Evolutionary conservation across 1,139 yeast species (phyloP), one percentile per base, ranked within the genome.

Genomic region (Taiozyma sp.): DNA sequence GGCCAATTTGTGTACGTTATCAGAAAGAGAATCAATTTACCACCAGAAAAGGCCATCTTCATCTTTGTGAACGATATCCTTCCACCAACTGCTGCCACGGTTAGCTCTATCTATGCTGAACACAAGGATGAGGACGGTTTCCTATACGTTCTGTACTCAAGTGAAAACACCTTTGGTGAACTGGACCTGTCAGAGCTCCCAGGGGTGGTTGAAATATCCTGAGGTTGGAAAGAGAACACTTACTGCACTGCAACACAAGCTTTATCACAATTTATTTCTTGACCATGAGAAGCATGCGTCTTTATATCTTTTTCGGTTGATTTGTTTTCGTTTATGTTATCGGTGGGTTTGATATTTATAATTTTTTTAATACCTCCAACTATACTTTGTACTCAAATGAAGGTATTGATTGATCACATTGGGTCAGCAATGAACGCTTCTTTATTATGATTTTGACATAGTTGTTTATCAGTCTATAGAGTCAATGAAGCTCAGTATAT

Each of bases 41-140:
- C 97, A 45, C 89, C 97, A 43, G 99, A 93, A 71, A 92, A 93
- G 84, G 99, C 99, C 46, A 92, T 93, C 60, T 93, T 93, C 71
- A 91, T 93, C 61, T 93, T 93, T 70, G 96, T 93, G 56, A 92
- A 93, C 67, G 99, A 93, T 68, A 92, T 93, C 54, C 79, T 93
- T 63, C 99, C 99, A 24, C 98, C 98, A 47, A 93, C 99, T 3
- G 97, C 98, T 24, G 96, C 98, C 29, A 80, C 93, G 63, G 91
- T 93, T 92, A 87, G 96, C 62, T 81, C 93, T 30, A 87, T 93
- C 57, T 93, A 93, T 67, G 96, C 91, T 64, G 97, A 93, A 70
- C 97, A 93, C 72, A 91, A 91, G 74, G 99, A 93, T 67, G 92
- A 92, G 66, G 99, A 93, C 68, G 99, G 99, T 41, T 93, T 93